A percentile compares a stretch with the other conserved stretches of the same genome.
These are phyloP conservation scores for Pseudomassariella vexata DNA, from an alignment of 2,329 filamentous ascomycete genomes.

Conservation along the genomic window DNA sequence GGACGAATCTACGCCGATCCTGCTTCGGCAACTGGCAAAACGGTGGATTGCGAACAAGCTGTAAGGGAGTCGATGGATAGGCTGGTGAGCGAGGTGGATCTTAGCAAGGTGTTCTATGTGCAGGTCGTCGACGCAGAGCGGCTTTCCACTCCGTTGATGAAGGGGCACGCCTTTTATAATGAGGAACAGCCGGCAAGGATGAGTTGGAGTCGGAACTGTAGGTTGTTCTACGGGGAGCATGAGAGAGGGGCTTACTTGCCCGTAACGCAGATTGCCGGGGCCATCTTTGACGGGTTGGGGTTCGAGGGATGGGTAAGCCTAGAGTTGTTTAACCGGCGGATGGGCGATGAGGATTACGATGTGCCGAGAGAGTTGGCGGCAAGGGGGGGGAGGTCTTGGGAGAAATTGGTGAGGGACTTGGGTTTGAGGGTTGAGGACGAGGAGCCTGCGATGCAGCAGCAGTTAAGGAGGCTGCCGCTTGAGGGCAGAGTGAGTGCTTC, in stretches of 20 bases:
- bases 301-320: constrained; percentile 67
- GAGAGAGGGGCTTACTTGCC: constrained; percentile 63
- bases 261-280: constrained; percentile 51
- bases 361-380: constrained; percentile 42
- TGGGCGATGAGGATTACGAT: constrained; percentile 44
- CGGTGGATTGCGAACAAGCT: constrained; percentile 46
- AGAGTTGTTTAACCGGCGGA: constrained; percentile 61
- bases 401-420: constrained; percentile 23
- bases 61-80: constrained; percentile 48
- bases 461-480: no score
- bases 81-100: constrained; percentile 50
- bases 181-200: constrained; percentile 57
- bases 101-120: constrained; percentile 65
- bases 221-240: constrained; percentile 63
- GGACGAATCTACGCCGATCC: constrained; percentile 69
- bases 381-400: constrained; percentile 22
- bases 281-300: constrained; percentile 58
- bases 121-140: constrained; percentile 72
- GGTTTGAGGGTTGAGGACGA: constrained; percentile 17
- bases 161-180: constrained; percentile 53
- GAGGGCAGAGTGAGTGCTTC: no score
- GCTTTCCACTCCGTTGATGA: constrained; percentile 48
- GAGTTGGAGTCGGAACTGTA: constrained; percentile 74
- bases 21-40: constrained; percentile 42
- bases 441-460: no score